Evolutionary conservation across 2,329 filamentous ascomycete genomes (phyloP).

Genomic region (Nothomitra cinnamomea): DNA sequence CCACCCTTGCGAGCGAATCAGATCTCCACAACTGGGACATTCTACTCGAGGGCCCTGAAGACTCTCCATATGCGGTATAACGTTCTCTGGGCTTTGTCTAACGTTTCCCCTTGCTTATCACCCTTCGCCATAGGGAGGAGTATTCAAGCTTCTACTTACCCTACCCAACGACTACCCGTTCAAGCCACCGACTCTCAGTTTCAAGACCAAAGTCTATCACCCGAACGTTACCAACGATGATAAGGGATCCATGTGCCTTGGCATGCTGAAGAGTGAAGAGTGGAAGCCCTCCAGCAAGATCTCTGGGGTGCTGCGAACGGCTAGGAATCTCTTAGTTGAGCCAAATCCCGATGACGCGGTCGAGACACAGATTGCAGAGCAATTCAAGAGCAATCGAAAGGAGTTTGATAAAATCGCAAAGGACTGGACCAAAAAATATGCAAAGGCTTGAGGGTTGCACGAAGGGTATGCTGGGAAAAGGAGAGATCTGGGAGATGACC

Average conservation of each 20-base stretch:
- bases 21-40: conserved; percentile 54
- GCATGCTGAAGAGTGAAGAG: conserved; percentile 65
- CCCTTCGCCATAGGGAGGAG: conserved; percentile 38
- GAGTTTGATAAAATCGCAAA: conserved; percentile 60
- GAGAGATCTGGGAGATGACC: neutral
- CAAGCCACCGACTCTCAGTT: conserved; percentile 65
- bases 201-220: conserved; percentile 86
- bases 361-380: conserved; percentile 70
- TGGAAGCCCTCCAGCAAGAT: conserved; percentile 85
- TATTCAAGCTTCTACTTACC: conserved; percentile 53
- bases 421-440: conserved; percentile 59
- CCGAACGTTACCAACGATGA: conserved; percentile 84
- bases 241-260: conserved; percentile 71
- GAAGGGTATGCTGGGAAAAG: neutral
- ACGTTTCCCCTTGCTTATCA: neutral
- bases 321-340: conserved; percentile 56
- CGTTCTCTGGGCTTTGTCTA: neutral
- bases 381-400: conserved; percentile 51
- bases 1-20: conserved; percentile 41
- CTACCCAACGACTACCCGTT: conserved; percentile 77
- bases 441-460: conserved; percentile 23
- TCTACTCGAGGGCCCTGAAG: conserved; percentile 45
- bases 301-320: conserved; percentile 56
- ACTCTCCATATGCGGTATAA: conserved; percentile 46
- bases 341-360: conserved; percentile 83